A percentile compares a stretch with the other conserved stretches of the same genome.
These are phyloP conservation scores for Trametes versicolor DNA, from an alignment of 1,284 basidiomycete species.

Conservation along the genomic window DNA sequence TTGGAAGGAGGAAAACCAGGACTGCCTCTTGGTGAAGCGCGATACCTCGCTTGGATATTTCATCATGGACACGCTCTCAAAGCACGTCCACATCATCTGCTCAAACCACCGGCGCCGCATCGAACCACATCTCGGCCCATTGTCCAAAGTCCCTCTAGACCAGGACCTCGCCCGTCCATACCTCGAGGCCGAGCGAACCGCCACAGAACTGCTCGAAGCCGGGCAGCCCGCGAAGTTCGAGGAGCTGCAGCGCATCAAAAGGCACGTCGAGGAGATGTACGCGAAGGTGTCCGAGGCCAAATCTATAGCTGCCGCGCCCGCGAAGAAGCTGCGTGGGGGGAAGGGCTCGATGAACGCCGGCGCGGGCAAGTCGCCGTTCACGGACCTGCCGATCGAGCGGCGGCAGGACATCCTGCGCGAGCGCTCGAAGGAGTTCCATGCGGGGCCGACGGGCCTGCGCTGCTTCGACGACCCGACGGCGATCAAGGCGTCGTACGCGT, in stretches of 20 bases:
- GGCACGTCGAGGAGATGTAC: slow-evolving; percentile 43
- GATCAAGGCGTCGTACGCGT: slow-evolving; percentile 63
- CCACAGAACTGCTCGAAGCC: slow-evolving; percentile 19
- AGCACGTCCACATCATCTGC: slow-evolving; percentile 41
- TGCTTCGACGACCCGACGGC: slow-evolving; percentile 43
- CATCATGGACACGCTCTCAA: slow-evolving; percentile 60
- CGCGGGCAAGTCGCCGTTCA: slow-evolving; percentile 44
- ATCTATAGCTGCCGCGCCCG: background rate
- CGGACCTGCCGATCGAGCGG: slow-evolving; percentile 52
- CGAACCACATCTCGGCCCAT: slow-evolving; percentile 36
- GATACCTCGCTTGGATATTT: slow-evolving; percentile 41
- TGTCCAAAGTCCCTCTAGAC: slow-evolving; percentile 40
- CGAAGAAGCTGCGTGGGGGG: background rate
- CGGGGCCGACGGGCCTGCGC: slow-evolving; percentile 32
- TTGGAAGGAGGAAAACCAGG: slow-evolving; percentile 50
- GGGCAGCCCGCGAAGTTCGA: slow-evolving; percentile 25
- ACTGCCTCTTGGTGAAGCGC: slow-evolving; percentile 12
- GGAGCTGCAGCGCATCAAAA: slow-evolving; percentile 42
- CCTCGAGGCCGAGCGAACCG: slow-evolving; percentile 44
- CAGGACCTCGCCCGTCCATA: slow-evolving; percentile 50
- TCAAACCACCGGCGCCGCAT: slow-evolving; percentile 37
- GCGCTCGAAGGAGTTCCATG: slow-evolving; percentile 52
- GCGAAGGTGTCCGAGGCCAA: slow-evolving; percentile 23
- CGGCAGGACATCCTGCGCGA: slow-evolving; percentile 58
- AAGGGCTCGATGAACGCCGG: slow-evolving; percentile 2